Evolutionary conservation across 176 grass and related monocot genomes (phyloP).

Genomic region (Hsuehochloa calcarea): DNA sequence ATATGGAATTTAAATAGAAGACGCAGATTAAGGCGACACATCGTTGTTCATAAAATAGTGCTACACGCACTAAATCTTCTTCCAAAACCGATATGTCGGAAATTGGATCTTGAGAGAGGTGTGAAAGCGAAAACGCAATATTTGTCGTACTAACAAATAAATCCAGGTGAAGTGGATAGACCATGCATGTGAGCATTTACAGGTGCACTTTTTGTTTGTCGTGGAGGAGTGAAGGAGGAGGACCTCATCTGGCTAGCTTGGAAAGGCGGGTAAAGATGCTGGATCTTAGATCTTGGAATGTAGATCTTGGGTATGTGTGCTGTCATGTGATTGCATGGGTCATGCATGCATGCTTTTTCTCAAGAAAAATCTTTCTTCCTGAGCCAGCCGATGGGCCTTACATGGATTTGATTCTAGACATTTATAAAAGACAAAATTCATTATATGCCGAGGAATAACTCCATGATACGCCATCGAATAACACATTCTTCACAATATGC

Average conservation of each 20-base stretch:
- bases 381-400: not conserved
- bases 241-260: not conserved
- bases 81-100: not conserved
- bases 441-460: no score
- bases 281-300: constrained; percentile 26
- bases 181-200: constrained; percentile 19
- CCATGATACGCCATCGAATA: no score
- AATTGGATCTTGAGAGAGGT: not conserved
- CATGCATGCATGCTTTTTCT: no score
- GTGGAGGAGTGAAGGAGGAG: not conserved
- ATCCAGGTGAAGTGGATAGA: not conserved
- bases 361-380: not conserved
- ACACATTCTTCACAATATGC: no score
- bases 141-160: not conserved
- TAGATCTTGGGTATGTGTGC: constrained; percentile 1
- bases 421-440: not conserved
- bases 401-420: not conserved
- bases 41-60: not conserved
- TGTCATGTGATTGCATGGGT: not conserved
- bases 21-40: not conserved
- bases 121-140: not conserved
- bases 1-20: not conserved
- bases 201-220: not conserved
- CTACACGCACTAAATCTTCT: not conserved
- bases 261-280: not conserved